Evolutionary conservation across 352 stramenopile species (phyloP).

Genomic region (Phytopythium sindhum): DNA sequence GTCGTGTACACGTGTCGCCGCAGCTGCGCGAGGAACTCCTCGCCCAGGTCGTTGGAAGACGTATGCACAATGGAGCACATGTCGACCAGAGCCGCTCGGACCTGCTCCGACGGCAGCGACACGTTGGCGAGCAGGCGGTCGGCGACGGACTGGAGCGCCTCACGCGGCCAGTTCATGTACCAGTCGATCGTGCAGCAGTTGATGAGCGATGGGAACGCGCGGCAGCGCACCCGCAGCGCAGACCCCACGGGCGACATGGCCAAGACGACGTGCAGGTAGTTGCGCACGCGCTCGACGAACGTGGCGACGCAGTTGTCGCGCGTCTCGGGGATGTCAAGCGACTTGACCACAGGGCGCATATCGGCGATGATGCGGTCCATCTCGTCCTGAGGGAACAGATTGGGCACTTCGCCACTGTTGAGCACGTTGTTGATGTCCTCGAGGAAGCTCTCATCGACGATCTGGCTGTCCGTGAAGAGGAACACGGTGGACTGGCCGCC

Average conservation of each 20-base stretch:
- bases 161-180: constrained; percentile 93
- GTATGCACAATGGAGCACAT: constrained; percentile 94
- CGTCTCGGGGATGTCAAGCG: constrained; percentile 86
- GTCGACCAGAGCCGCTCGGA: constrained; percentile 74
- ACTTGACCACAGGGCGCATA: constrained; percentile 89
- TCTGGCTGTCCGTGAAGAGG: constrained; percentile 95
- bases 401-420: constrained; percentile 95
- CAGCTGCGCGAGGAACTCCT: constrained; percentile 88
- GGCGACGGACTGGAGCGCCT: constrained; percentile 90
- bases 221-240: constrained; percentile 88
- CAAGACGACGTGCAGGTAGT: constrained; percentile 94
- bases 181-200: constrained; percentile 97
- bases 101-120: constrained; percentile 65
- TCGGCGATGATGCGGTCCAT: constrained; percentile 93
- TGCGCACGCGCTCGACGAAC: constrained; percentile 90
- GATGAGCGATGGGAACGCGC: constrained; percentile 94
- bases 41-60: constrained; percentile 85
- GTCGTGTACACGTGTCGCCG: constrained; percentile 94
- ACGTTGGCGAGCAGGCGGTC: constrained; percentile 84
- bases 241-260: constrained; percentile 94
- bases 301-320: constrained; percentile 88
- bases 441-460: constrained; percentile 93
- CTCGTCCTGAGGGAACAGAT: constrained; percentile 92
- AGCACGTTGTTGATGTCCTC: constrained; percentile 97
- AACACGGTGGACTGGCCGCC: constrained; percentile 80